Evolutionary conservation across 371 early-diverging fungal genomes (phyloP), one percentile per base, ranked within the genome.

Genomic region (Mortierella sp.): DNA sequence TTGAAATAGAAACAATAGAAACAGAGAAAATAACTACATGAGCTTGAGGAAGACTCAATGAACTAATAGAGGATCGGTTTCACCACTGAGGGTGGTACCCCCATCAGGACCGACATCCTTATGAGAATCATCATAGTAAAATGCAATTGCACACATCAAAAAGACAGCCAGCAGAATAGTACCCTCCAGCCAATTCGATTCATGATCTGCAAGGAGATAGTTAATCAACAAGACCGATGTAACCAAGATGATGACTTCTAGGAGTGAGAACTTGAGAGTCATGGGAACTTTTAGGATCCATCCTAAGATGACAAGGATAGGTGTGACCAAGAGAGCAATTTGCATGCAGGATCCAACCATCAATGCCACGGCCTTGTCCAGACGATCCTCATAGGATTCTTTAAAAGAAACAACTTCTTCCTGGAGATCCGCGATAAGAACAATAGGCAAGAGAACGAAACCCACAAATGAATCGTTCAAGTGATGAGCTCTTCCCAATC

Each of bases 401-500:
- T 61, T 47, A 57, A 79, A 59, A 16, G 80, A 75, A 62, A 79
- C 72, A 0, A 79, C 80, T 52, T 79, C 80, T 37, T 79, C 80
- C 35, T 79, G 80, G 10, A 79, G 40, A 58, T 79, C 80, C 16
- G 80, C 66, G 12, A 79, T 49, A 58, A 79, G 93, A 1, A 95
- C 95, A 55, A 97, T 94, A 0, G 96, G 96, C 16, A 97, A 74
- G n/a, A 97, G 68, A 55, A 97, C 90, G 51, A 97, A 86, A 54
- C 96, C 96, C 3, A 97, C 93, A 87, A 97, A 97, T 1, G 94
- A 92, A 52, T 94, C 87, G 65, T 89, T 89, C 62, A 95, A 87
- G 39, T 88, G 87, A 87, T 88, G 90, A 65, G 88, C 77, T 43
- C 88, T 73, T 0, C 92, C 88, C 18, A 94, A 84, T 9, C 92